phyloP scores from a whole-genome alignment of 768 basidiomycete genomes.

The Leucocoprinus sp. region DNA sequence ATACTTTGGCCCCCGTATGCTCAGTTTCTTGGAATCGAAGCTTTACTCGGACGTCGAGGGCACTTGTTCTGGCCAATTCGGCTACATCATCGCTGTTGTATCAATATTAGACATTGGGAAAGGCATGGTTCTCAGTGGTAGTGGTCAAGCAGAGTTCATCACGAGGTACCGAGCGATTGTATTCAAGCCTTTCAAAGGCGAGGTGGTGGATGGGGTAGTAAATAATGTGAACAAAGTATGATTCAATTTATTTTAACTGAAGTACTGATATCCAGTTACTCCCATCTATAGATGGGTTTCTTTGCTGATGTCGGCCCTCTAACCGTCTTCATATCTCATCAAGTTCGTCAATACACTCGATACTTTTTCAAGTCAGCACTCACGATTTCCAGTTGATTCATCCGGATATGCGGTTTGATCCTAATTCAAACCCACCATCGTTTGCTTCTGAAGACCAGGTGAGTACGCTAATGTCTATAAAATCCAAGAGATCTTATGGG shows the following conservation, averaged over 20 bases:
- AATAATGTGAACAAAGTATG: slow-evolving; percentile 92
- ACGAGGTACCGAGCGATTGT: slow-evolving; percentile 94
- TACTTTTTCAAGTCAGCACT: neutral
- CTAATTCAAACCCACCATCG: slow-evolving; percentile 94
- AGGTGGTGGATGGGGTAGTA: slow-evolving; percentile 95
- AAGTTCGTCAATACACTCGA: slow-evolving; percentile 42
- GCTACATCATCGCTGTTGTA: slow-evolving; percentile 89
- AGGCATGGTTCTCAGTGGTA: slow-evolving; percentile 86
- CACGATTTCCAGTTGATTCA: slow-evolving; percentile 65
- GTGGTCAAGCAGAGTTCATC: slow-evolving; percentile 93
- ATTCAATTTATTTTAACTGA: neutral
- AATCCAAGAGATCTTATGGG: slow-evolving; percentile 3
- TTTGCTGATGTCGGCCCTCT: slow-evolving; percentile 95
- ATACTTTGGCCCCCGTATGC: slow-evolving; percentile 95
- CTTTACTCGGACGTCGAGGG: slow-evolving; percentile 96
- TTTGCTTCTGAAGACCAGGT: slow-evolving; percentile 90
- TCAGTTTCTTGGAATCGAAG: slow-evolving; percentile 87
- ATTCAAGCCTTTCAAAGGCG: slow-evolving; percentile 99
- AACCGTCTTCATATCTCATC: slow-evolving; percentile 91
- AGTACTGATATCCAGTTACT: neutral
- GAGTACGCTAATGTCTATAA: neutral
- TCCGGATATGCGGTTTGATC: slow-evolving; percentile 90
- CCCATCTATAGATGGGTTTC: slow-evolving; percentile 79
- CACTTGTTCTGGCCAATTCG: slow-evolving; percentile 91
- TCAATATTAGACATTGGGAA: slow-evolving; percentile 87